phyloP scores from a whole-genome alignment of 805 yeast species.

The Barnettozyma wickerhamii region DNA sequence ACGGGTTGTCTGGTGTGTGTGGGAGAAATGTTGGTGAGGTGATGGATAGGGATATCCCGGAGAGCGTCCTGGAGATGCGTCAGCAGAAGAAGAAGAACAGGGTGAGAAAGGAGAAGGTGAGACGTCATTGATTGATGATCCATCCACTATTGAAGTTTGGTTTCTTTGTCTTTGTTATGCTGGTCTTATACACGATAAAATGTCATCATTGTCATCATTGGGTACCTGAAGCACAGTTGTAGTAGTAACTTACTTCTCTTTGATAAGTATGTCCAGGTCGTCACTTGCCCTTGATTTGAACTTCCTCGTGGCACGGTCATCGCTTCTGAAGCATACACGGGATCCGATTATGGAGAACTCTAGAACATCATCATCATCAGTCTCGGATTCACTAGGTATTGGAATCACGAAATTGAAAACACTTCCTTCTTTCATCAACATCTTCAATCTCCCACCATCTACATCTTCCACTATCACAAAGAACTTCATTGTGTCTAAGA shows the following conservation, averaged over 20 bases:
- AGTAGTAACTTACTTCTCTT: neutral
- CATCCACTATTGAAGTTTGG: no score
- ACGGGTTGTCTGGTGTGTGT: no score
- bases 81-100: no score
- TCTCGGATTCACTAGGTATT: slow-evolving; percentile 14
- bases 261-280: slow-evolving; percentile 32
- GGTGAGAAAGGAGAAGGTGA: no score
- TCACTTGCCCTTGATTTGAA: slow-evolving; percentile 77
- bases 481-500: slow-evolving; percentile 78
- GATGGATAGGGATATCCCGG: no score
- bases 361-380: slow-evolving; percentile 32
- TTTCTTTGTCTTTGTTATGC: no score
- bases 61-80: no score
- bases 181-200: no score
- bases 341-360: slow-evolving; percentile 74
- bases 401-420: slow-evolving; percentile 52
- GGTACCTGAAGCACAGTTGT: no score
- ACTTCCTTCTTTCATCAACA: slow-evolving; percentile 65
- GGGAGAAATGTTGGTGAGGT: no score
- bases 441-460: slow-evolving; percentile 32
- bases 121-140: no score
- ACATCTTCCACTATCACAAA: slow-evolving; percentile 53
- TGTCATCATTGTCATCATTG: no score
- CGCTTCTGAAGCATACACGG: slow-evolving; percentile 67
- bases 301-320: slow-evolving; percentile 79